Evolutionary conservation across 805 yeast genomes (phyloP), one percentile per base, ranked within the genome.

Genomic region (Yarrowia deformans): DNA sequence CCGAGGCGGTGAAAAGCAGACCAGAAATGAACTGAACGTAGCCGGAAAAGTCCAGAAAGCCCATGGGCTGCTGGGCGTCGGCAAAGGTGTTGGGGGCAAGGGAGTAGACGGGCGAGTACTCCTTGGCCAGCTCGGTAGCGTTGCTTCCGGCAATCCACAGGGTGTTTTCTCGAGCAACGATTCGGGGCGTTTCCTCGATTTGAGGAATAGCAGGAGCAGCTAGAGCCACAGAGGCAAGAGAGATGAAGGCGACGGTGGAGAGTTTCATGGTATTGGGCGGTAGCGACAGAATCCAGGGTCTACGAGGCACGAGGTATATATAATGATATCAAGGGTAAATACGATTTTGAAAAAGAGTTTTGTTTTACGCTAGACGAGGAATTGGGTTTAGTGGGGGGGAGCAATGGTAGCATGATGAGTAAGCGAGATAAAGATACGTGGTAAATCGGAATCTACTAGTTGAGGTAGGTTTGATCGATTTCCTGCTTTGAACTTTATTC

Each of bases 41-140:
- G 12, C 66, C 66, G 2, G 66, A 60, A 29, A 60, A 60, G 66
- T 60, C 66, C 34, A 60, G 40, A 18, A 60, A 60, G 14, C 66
- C 66, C 66, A 60, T 60, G 18, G 66, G 66, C 52, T 60, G 66
- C 42, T 60, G 66, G 8, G 18, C 34, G 14, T 60, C 66, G 40
- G 66, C 50, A 23, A 23, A 23, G 29, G 29, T 23, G 29, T 23
- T 23, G 29, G 29, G 29, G 29, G 29, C 29, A 2, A 23, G 29
- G 4, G 29, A 23, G 29, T 23, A 23, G 29, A 23, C 29, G 2
- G 29, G 29, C 29, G 42, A 52, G 34, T 60, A 60, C 8, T 60
- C 42, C 66, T 60, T 16, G 42, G 52, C 66, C 13, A 60, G 42
- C 66, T 60, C 16, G 16, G 52, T 60, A 7, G 66, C 66, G 8